phyloP scores from a whole-genome alignment of 2,329 filamentous ascomycete species.

The Pochonia chlamydosporia region DNA sequence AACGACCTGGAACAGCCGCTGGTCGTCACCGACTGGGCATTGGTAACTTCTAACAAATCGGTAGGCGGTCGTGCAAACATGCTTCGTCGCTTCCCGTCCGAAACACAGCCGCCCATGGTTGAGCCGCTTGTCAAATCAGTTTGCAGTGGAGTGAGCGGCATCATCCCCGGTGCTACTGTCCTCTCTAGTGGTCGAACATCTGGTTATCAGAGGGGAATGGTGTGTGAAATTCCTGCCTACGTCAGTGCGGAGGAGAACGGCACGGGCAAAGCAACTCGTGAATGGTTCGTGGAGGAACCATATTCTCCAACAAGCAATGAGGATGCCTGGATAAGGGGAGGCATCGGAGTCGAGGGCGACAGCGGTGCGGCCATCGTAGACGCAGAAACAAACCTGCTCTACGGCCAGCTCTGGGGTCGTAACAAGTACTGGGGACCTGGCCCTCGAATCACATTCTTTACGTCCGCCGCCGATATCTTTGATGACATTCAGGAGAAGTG shows the following conservation, averaged over 20 bases:
- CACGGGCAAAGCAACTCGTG: slow-evolving; percentile 35
- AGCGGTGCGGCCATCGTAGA: slow-evolving; percentile 40
- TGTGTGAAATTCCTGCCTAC: slow-evolving; percentile 38
- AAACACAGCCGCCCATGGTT: slow-evolving; percentile 22
- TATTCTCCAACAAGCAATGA: slow-evolving; percentile 27
- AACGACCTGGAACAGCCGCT: slow-evolving; percentile 32
- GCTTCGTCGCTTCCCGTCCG: slow-evolving; percentile 33
- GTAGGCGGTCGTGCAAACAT: slow-evolving; percentile 28
- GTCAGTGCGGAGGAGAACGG: slow-evolving; percentile 32
- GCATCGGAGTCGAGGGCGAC: slow-evolving; percentile 38
- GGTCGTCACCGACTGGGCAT: slow-evolving; percentile 38
- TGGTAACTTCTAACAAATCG: slow-evolving; percentile 27
- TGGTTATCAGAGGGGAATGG: slow-evolving; percentile 33
- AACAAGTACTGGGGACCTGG: slow-evolving; percentile 37
- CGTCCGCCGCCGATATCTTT: slow-evolving; percentile 36
- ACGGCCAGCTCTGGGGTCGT: slow-evolving; percentile 39
- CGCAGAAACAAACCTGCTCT: slow-evolving; percentile 27
- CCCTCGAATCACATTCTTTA: slow-evolving; percentile 36
- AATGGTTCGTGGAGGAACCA: slow-evolving; percentile 40
- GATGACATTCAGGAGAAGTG: slow-evolving; percentile 41
- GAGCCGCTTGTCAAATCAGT: slow-evolving; percentile 27
- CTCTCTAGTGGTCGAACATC: slow-evolving; percentile 37
- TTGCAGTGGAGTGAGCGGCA: slow-evolving; percentile 7
- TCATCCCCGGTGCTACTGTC: slow-evolving; percentile 30
- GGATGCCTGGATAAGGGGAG: slow-evolving; percentile 38